These are phyloP conservation scores for Saccharomycopsis sp. DNA, from an alignment of 805 yeast genomes.

Conservation along the genomic window DNA sequence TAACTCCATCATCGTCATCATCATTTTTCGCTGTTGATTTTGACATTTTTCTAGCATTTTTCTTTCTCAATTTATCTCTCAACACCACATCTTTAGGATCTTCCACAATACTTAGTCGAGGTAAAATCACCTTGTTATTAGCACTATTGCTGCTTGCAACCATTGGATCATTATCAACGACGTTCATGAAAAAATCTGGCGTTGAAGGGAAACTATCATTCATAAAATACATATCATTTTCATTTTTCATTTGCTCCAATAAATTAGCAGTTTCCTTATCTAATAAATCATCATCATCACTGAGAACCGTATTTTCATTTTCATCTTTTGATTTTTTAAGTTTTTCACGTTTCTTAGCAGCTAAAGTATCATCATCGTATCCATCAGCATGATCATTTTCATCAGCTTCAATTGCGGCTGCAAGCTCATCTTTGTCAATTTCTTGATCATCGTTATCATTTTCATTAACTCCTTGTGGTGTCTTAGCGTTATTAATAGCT, in stretches of 20 bases:
- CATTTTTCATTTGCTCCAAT: conserved; percentile 15
- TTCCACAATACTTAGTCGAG: conserved; percentile 18
- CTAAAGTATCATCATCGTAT: conserved; percentile 21
- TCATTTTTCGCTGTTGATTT: conserved; percentile 4
- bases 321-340: conserved; percentile 1
- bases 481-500: conserved; percentile 30
- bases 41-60: not conserved
- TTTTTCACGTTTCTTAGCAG: conserved; percentile 16
- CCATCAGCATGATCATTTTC: conserved; percentile 19
- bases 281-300: conserved; percentile 25
- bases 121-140: conserved; percentile 2
- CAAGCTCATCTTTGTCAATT: conserved; percentile 31
- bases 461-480: conserved; percentile 27
- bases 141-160: not conserved
- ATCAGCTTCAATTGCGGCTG: conserved; percentile 29
- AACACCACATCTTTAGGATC: conserved; percentile 18
- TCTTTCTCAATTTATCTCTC: conserved; percentile 8
- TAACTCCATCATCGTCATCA: conserved; percentile 28
- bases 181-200: conserved; percentile 5
- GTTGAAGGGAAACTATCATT: conserved; percentile 3
- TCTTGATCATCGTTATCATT: conserved; percentile 27
- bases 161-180: not conserved
- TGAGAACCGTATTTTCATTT: conserved; percentile 8
- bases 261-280: conserved; percentile 17
- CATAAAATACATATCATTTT: conserved; percentile 9